These are phyloP conservation scores for Hypoxylon perforatum DNA, from an alignment of 495 filamentous ascomycete genomes.

Conservation along the genomic window DNA sequence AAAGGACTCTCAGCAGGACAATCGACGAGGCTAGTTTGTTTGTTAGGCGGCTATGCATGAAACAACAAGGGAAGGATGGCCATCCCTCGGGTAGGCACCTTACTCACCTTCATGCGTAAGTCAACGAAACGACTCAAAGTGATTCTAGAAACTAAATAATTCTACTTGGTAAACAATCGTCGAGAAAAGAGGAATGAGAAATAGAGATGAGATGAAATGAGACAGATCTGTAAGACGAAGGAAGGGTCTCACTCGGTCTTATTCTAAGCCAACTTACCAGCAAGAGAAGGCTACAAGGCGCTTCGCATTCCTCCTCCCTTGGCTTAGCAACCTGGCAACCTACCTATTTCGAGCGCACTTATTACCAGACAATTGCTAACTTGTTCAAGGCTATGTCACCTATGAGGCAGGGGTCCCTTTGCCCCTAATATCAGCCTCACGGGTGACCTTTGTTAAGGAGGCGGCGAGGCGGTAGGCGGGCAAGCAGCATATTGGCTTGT, in stretches of 20 bases:
- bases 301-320: conserved; percentile 4
- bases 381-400: conserved; percentile 18
- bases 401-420: background rate
- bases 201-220: background rate
- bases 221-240: background rate
- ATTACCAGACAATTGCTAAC: background rate
- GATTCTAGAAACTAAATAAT: background rate
- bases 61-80: conserved; percentile 1
- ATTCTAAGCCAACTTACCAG: conserved; percentile 13
- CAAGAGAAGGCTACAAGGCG: conserved; percentile 13
- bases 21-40: conserved; percentile 1
- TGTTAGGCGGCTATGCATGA: conserved; percentile 2
- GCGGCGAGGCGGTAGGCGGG: background rate
- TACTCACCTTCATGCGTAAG: conserved; percentile 16
- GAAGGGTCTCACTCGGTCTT: conserved; percentile 14
- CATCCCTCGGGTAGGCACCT: background rate
- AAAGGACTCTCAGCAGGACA: background rate
- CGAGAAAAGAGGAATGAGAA: background rate
- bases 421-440: conserved; percentile 9
- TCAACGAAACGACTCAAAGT: background rate
- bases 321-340: conserved; percentile 3
- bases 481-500: background rate
- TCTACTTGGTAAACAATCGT: background rate
- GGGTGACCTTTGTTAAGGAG: conserved; percentile 7
- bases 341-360: conserved; percentile 15